A percentile compares a stretch with the other conserved stretches of the same genome.
Evolutionary conservation across 495 filamentous ascomycete genomes (phyloP).

Genomic region (Lophium mytilinum): DNA sequence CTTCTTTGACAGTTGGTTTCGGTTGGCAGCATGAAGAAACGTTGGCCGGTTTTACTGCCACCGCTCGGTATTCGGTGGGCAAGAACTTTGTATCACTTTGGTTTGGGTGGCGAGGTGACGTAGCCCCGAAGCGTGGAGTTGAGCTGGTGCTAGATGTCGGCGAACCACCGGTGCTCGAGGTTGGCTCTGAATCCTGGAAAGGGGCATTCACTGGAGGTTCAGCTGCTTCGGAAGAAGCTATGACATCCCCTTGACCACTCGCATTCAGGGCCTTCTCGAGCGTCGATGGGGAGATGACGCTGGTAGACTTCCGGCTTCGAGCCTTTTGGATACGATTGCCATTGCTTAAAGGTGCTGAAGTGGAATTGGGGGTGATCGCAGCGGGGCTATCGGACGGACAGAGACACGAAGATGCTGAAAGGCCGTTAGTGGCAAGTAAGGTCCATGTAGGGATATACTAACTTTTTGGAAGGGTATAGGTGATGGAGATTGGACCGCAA

Average conservation of each 20-base stretch:
- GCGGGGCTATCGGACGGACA: conserved; percentile 1
- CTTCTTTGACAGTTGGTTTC: neutral
- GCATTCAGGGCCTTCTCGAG: conserved; percentile 21
- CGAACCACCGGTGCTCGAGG: conserved; percentile 18
- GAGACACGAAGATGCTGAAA: conserved; percentile 16
- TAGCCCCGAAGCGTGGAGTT: conserved; percentile 17
- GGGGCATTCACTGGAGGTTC: conserved; percentile 9
- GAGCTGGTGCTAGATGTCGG: conserved; percentile 21
- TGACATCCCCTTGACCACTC: conserved; percentile 5
- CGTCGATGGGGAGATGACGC: neutral
- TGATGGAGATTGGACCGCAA: conserved; percentile 47
- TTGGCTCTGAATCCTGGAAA: conserved; percentile 12
- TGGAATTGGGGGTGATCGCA: neutral
- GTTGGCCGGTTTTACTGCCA: neutral
- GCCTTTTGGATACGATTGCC: conserved; percentile 15
- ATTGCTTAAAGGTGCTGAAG: neutral
- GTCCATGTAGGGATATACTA: neutral
- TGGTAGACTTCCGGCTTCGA: conserved; percentile 11
- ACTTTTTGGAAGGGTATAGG: conserved; percentile 27
- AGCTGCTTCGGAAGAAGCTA: conserved; percentile 7
- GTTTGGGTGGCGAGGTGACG: conserved; percentile 5
- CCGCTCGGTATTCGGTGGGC: conserved; percentile 1
- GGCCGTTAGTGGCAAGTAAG: neutral
- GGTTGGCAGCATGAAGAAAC: conserved; percentile 11
- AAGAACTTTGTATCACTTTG: neutral